Base-by-base conservation (phyloP, 2,329 filamentous ascomycete species). In the Hypoxylon sp. region DNA sequence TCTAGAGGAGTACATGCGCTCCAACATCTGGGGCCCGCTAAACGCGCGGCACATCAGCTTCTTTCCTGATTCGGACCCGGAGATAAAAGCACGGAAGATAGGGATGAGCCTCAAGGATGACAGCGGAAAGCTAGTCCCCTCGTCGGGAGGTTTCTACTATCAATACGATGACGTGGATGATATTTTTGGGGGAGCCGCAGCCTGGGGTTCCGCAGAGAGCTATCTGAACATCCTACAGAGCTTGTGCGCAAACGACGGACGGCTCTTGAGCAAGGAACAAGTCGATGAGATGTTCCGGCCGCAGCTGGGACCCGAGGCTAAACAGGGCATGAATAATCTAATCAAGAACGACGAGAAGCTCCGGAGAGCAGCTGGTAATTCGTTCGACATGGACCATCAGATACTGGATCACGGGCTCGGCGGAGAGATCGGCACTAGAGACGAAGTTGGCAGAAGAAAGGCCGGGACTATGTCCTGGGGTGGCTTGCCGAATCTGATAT, bases 1-100 rank as follows among this genome's bases (percentile, higher is more conserved):
- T 0, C 75, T 88, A 2, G 78, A 83, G 2, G 79, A 83, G 1
- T 81, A 80, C 52, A 80, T 87, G 70, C 76, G 82, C 10, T 70
- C 81, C 57, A 78, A 83, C 51, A 82, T 87, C 17, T 84, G 80
- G 68, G 74, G 74, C 0, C 84, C 83, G 1, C 77, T 88, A 1
- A 80, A 80, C 11, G 80, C 85, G 63, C 17, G 22, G 42, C 22
- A 47, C n/a, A 37, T 67, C 13, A 57, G 44, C 54, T 70, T 67
- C 42, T 31, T 22, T 10, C 69, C 60, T 10, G 42, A 65, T 14
- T 51, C 54, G 10, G 44, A 46, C 37, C 47, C 47, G 14, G 67
- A 65, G 22, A 26, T 70, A 19, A 56, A 67, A 29, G 39, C n/a
- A 26, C 60, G 63, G 9, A 65, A 47, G 37, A 29, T 65, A 44